Evolutionary conservation across 768 basidiomycete species (phyloP).

Genomic region (Agaricus blazei): DNA sequence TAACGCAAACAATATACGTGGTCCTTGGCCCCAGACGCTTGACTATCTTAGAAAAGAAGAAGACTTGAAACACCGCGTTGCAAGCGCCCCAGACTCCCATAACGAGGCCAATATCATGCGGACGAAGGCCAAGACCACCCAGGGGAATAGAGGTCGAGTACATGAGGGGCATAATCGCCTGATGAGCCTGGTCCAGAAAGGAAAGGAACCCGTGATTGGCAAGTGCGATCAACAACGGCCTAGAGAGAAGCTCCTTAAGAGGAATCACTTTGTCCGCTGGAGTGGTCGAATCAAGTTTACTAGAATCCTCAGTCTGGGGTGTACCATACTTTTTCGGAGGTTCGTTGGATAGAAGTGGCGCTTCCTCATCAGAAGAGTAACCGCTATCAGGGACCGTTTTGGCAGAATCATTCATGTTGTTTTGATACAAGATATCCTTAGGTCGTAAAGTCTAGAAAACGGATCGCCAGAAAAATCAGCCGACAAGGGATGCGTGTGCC

Average conservation of each 20-base stretch:
- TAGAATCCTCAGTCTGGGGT: not conserved
- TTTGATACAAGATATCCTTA: not conserved
- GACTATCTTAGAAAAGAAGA: slow-evolving; percentile 40
- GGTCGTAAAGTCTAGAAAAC: slow-evolving; percentile 10
- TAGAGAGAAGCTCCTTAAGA: slow-evolving; percentile 18
- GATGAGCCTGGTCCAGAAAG: slow-evolving; percentile 23
- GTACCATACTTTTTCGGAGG: slow-evolving; percentile 10
- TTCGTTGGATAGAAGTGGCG: not conserved
- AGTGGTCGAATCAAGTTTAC: not conserved
- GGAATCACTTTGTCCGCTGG: slow-evolving; percentile 9
- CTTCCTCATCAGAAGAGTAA: not conserved
- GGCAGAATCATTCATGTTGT: not conserved
- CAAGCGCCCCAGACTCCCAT: slow-evolving; percentile 45
- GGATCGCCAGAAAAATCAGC: not conserved
- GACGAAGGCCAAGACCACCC: slow-evolving; percentile 53
- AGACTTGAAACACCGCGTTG: slow-evolving; percentile 47
- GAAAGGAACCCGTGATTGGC: slow-evolving; percentile 21
- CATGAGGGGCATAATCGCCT: slow-evolving; percentile 26
- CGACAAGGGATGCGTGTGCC: not conserved
- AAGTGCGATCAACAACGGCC: slow-evolving; percentile 20
- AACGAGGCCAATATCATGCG: slow-evolving; percentile 48
- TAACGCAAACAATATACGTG: slow-evolving; percentile 27
- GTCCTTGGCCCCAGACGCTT: slow-evolving; percentile 42
- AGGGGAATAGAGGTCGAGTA: slow-evolving; percentile 44
- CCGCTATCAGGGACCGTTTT: not conserved